A percentile compares a stretch with the other conserved stretches of the same genome.
These are phyloP conservation scores for Heterococcus sp. DNA, from an alignment of 108 stramenopile species.

Conservation along the genomic window DNA sequence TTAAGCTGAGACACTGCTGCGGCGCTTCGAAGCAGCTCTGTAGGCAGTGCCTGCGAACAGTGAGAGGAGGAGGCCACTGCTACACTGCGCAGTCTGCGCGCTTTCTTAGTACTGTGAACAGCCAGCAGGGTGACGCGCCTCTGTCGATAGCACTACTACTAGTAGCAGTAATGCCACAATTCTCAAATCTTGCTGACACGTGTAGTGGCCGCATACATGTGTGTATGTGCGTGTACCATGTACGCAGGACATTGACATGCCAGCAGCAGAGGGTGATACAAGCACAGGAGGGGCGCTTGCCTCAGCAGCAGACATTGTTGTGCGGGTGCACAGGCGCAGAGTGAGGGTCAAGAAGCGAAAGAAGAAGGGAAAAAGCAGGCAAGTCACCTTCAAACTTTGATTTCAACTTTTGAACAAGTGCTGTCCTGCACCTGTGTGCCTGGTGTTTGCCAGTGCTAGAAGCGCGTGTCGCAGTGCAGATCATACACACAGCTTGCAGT, in stretches of 20 bases:
- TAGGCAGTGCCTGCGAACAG: too few species aligned
- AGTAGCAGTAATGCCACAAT: too few species aligned
- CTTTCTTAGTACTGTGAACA: too few species aligned
- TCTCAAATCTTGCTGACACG: neutral
- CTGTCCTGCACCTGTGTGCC: neutral
- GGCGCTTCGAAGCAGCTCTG: too few species aligned
- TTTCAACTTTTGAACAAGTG: neutral
- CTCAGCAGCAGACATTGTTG: constrained; percentile 31
- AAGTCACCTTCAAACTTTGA: neutral
- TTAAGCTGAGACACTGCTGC: too few species aligned
- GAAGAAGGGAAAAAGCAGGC: constrained; percentile 6
- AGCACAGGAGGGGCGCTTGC: neutral
- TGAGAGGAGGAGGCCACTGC: too few species aligned
- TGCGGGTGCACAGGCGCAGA: constrained; percentile 15
- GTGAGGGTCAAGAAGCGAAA: constrained; percentile 37
- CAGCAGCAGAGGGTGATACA: neutral
- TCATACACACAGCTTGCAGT: neutral
- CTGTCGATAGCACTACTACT: too few species aligned
- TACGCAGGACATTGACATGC: neutral
- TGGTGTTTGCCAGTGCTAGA: neutral
- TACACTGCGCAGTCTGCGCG: neutral
- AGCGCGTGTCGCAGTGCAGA: neutral
- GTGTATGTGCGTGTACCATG: neutral
- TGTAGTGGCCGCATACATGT: neutral
- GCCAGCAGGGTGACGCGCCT: too few species aligned